phyloP scores from a whole-genome alignment of 805 yeast species.

The Kuraishia molischiana region DNA sequence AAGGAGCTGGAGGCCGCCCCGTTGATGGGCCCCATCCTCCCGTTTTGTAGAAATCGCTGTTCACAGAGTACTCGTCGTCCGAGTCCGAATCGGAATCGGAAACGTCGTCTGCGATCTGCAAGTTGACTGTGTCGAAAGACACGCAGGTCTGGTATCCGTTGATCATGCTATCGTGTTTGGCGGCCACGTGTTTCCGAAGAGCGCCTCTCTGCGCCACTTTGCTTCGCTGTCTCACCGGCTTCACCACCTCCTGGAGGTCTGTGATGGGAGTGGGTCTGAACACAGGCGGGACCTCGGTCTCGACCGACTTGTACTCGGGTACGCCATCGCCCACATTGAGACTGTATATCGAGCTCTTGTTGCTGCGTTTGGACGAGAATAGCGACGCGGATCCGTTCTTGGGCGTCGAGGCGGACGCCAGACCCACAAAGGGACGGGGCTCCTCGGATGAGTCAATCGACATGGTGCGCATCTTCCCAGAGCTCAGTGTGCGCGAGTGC shows the following conservation, averaged over 20 bases:
- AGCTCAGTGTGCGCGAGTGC: too few species aligned
- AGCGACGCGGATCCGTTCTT: neutral
- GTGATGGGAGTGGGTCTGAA: neutral
- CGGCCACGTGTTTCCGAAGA: neutral
- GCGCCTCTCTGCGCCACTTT: neutral
- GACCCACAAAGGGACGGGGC: neutral
- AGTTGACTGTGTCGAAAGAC: constrained; percentile 46
- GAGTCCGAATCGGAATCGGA: constrained; percentile 11
- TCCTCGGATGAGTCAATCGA: neutral
- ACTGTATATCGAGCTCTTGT: neutral
- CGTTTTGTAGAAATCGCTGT: neutral
- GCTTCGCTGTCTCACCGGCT: constrained; percentile 6
- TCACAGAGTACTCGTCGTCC: constrained; percentile 6
- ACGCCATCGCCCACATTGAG: neutral
- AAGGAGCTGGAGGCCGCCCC: neutral
- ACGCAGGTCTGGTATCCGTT: constrained; percentile 22
- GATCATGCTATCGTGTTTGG: neutral
- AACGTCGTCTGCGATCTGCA: constrained; percentile 17
- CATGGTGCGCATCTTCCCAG: too few species aligned
- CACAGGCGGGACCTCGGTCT: neutral
- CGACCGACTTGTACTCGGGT: neutral
- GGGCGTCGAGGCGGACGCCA: neutral
- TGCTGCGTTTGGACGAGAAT: neutral
- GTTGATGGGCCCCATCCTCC: neutral
- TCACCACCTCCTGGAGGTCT: neutral